phyloP scores from a whole-genome alignment of 2,329 filamentous ascomycete species.

The Exserohilum turcica region DNA sequence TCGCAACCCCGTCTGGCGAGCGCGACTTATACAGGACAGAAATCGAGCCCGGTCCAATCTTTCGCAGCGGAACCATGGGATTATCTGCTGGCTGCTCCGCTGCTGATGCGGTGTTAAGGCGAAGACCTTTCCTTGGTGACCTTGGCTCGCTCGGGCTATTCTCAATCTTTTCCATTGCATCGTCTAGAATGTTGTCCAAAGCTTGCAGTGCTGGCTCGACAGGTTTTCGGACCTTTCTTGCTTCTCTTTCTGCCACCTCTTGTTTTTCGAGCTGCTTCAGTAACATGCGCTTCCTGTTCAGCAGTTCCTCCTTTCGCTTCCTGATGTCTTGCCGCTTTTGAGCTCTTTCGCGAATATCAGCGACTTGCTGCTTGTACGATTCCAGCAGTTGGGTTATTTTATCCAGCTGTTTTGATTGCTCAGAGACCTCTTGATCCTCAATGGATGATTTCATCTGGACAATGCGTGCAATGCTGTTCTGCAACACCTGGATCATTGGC shows the following conservation, averaged over 20 bases:
- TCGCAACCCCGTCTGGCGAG: too few species aligned
- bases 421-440: background rate
- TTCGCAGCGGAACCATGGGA: background rate
- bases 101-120: background rate
- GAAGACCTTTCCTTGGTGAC: background rate
- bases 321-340: background rate
- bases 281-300: background rate
- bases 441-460: background rate
- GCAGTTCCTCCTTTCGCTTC: background rate
- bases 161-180: conserved; percentile 1
- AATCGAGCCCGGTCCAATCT: background rate
- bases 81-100: background rate
- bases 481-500: background rate
- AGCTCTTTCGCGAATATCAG: background rate
- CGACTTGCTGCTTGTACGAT: background rate
- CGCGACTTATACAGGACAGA: background rate
- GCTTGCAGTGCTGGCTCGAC: background rate
- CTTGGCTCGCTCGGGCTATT: too few species aligned
- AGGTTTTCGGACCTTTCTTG: background rate
- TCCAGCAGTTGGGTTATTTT: background rate
- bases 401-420: background rate
- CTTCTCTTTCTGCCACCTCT: background rate
- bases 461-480: background rate
- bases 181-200: conserved; percentile 6
- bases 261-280: background rate